Base-by-base conservation (phyloP, 2,329 filamentous ascomycete species). In the Gaeumannomyces sp. region DNA sequence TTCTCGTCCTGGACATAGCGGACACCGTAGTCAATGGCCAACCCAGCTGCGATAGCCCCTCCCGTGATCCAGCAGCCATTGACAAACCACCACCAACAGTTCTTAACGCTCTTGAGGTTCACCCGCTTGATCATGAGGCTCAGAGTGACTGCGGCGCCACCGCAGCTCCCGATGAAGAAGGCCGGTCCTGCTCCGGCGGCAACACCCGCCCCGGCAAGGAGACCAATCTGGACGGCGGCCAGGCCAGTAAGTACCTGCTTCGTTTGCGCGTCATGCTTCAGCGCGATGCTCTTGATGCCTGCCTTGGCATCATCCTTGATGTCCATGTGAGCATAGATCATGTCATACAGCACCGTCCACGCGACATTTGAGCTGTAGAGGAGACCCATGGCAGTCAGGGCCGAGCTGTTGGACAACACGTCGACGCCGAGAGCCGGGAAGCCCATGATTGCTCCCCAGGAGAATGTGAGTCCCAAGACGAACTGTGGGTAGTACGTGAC, bases 291-390 rank as follows among this genome's bases (percentile, higher is more conserved):
- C 80, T 94, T 96, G 77, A 96, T 95, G 11, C 92, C 93, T 0
- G 89, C 92, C 75, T 92, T 93, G 67, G 82, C 87, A 72, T 96
- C 92, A 70, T 96, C 92, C 72, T 89, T 89, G 74, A 94, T 89
- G 71, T 96, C 92, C 88, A 95, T 94, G 74, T 96, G 92, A 19
- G 92, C 92, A 75, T 96, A 96, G 38, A 96, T 92, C 86, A 95
- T 96, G 74, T 96, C 92, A 75, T 96, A 96, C 56, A 96, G 77
- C 31, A 96, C 83, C 0, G 92, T 96, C 93, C 93, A 96, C 3
- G 91, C 87, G 29, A 95, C 81, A 70, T 93, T 95, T 59, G 89
- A 92, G 14, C 84, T 78, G 73, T 96, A 96, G 61, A 96, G 78
- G 65, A 85, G 85, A 3, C 81, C 85, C 1, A 90, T 90, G 1